These are phyloP conservation scores for Penstemon newberryi DNA, from an alignment of 257 asterid species.

Conservation along the genomic window DNA sequence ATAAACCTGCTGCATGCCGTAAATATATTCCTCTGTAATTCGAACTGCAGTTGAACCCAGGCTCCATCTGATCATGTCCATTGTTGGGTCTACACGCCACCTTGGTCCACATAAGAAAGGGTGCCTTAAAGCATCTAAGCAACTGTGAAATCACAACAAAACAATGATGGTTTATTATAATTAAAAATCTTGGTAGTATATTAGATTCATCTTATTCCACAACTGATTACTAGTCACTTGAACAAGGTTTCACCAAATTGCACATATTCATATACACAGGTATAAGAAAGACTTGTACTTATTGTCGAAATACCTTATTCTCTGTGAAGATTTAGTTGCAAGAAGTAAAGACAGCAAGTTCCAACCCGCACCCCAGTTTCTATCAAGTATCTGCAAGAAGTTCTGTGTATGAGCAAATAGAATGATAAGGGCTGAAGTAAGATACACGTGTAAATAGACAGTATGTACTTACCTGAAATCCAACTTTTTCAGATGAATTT, in stretches of 20 bases:
- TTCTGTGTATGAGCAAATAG: conserved; percentile 26
- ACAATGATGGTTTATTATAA: background rate
- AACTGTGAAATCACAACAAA: conserved; percentile 45
- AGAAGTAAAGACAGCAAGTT: conserved; percentile 82
- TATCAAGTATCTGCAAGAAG: conserved; percentile 81
- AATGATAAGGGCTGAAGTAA: conserved; percentile 22
- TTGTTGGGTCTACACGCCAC: conserved; percentile 85
- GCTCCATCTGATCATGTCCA: conserved; percentile 93
- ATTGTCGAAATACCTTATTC: conserved; percentile 58
- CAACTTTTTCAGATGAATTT: conserved; percentile 58
- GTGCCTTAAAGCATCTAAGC: conserved; percentile 91
- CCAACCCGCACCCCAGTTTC: conserved; percentile 99
- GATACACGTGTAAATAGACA: conserved; percentile 10
- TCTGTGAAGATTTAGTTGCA: conserved; percentile 71
- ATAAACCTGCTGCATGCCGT: conserved; percentile 83
- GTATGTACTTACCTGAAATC: conserved; percentile 69
- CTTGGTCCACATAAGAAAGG: conserved; percentile 98
- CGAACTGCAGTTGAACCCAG: conserved; percentile 95
- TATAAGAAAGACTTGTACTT: background rate
- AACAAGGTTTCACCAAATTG: conserved; percentile 14
- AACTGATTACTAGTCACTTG: conserved; percentile 19
- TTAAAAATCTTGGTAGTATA: background rate
- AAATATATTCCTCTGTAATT: conserved; percentile 89
- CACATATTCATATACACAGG: conserved; percentile 6
- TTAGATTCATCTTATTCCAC: conserved; percentile 21